phyloP scores from a whole-genome alignment of 2,329 filamentous ascomycete genomes.

The Diaporthe nobilis region DNA sequence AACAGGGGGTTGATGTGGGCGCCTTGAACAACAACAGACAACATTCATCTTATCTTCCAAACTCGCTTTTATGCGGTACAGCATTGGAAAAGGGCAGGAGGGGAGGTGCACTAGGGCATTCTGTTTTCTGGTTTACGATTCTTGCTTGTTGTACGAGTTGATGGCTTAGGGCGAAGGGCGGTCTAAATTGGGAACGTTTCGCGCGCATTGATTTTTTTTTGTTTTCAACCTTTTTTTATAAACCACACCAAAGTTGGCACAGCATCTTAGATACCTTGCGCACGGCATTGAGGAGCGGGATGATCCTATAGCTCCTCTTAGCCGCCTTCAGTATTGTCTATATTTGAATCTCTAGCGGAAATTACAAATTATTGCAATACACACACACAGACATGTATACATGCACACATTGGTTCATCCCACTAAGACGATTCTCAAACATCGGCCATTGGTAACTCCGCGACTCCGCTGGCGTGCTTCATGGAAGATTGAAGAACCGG shows the following conservation, averaged over 20 bases:
- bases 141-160: conserved; percentile 22
- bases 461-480: conserved; percentile 15
- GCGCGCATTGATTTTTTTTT: neutral
- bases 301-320: neutral
- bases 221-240: conserved; percentile 10
- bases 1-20: neutral
- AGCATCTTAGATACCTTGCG: conserved; percentile 32
- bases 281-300: conserved; percentile 11
- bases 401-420: neutral
- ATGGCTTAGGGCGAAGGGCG: conserved; percentile 15
- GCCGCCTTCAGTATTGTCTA: conserved; percentile 29
- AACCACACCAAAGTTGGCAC: conserved; percentile 33
- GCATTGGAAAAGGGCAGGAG: conserved; percentile 23
- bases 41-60: conserved; percentile 20
- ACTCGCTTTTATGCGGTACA: conserved; percentile 19
- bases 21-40: conserved; percentile 20
- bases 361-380: conserved; percentile 28
- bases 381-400: neutral
- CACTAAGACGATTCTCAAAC: conserved; percentile 14
- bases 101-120: conserved; percentile 30
- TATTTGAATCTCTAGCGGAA: conserved; percentile 30
- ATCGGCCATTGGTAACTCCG: conserved; percentile 27
- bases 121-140: conserved; percentile 13
- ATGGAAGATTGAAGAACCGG: neutral
- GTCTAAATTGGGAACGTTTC: conserved; percentile 31